Evolutionary conservation across 306 rosid genomes (phyloP).

Genomic region (Lagenaria siceraria): DNA sequence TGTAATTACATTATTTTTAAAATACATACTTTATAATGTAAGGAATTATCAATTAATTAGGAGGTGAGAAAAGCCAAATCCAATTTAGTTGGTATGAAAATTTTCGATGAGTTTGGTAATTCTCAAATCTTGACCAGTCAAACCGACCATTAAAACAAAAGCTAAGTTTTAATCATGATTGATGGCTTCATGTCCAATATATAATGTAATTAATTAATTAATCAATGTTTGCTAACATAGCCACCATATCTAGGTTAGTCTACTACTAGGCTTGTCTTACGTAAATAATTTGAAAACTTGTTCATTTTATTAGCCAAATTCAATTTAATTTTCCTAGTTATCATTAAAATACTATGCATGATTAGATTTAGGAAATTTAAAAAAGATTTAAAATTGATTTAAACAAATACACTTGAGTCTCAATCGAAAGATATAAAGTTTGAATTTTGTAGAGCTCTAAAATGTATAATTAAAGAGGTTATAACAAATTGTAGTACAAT

Average conservation of each 20-base stretch:
- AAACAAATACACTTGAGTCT: too few species aligned
- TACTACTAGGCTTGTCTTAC: neutral
- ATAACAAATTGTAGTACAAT: too few species aligned
- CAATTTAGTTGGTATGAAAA: neutral
- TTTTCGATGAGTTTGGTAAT: neutral
- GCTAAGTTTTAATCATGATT: neutral
- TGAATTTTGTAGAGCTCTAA: too few species aligned
- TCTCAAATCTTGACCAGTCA: neutral
- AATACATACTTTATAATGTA: neutral
- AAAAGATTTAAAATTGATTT: too few species aligned
- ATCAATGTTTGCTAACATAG: neutral
- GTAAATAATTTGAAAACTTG: neutral
- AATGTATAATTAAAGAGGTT: too few species aligned
- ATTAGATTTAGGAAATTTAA: neutral
- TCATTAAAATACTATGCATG: neutral
- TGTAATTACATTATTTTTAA: neutral
- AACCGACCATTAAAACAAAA: neutral
- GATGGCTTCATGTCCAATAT: neutral
- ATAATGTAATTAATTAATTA: neutral
- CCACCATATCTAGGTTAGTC: neutral
- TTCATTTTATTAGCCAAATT: neutral
- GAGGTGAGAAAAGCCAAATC: neutral
- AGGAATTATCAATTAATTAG: neutral
- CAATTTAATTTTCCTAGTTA: neutral
- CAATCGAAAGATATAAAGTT: too few species aligned